Conservation (phyloP, 345 rosid genomes). For the Gossypium turneri region DNA sequence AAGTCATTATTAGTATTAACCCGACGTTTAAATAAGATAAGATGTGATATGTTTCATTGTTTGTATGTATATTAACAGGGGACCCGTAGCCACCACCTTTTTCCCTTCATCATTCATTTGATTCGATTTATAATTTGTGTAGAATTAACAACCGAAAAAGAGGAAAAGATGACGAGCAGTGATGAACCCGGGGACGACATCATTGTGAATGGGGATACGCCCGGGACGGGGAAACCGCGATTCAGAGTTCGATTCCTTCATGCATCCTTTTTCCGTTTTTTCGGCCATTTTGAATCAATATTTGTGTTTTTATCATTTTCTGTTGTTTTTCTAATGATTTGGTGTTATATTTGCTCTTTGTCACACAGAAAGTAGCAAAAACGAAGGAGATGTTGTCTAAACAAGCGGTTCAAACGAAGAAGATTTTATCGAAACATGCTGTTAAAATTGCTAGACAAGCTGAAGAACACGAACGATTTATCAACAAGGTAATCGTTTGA, state of each 20-base stretch:
- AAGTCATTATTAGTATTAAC: neutral
- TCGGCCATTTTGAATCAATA: neutral
- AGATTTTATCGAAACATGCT: slow-evolving; percentile 84
- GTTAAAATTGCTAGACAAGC: slow-evolving; percentile 90
- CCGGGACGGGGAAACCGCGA: slow-evolving; percentile 34
- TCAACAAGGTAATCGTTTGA: slow-evolving; percentile 53
- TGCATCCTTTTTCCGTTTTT: neutral
- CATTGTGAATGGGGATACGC: slow-evolving; percentile 35
- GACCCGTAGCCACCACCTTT: neutral
- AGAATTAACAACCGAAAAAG: neutral
- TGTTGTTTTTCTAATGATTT: slow-evolving; percentile 13
- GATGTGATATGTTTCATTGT: neutral
- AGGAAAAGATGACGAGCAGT: slow-evolving; percentile 37
- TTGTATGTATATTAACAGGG: neutral
- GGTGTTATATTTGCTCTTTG: slow-evolving; percentile 15
- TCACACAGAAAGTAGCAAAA: slow-evolving; percentile 54
- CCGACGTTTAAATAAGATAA: neutral
- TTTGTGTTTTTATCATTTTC: neutral
- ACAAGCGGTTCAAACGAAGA: slow-evolving; percentile 67
- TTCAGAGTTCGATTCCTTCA: slow-evolving; percentile 46
- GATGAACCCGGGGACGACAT: slow-evolving; percentile 45
- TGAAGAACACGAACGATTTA: slow-evolving; percentile 81
- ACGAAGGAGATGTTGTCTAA: slow-evolving; percentile 79
- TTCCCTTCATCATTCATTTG: neutral
- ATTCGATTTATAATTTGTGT: neutral